These are phyloP conservation scores for Phycomyces blakesleeanus DNA, from an alignment of 192 early-diverging fungal genomes.

Conservation along the genomic window DNA sequence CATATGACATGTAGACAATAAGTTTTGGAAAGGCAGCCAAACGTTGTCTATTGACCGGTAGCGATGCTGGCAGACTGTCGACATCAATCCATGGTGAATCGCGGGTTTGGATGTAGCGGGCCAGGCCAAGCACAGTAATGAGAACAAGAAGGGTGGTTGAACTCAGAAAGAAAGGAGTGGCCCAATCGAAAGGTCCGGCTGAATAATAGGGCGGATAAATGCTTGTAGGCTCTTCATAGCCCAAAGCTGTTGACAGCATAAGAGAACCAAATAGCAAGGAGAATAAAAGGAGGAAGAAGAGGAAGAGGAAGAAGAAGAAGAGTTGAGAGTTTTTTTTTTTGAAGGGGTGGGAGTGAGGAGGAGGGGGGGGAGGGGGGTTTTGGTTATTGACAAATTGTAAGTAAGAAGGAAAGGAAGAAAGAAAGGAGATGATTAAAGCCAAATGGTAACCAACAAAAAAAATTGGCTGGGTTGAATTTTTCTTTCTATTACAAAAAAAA, in stretches of 20 bases:
- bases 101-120: slow-evolving; percentile 9
- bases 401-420: no score
- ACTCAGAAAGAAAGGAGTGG: slow-evolving; percentile 25
- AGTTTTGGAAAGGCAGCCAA: slow-evolving; percentile 21
- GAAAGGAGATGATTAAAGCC: no score
- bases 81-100: background rate
- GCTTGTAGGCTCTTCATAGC: background rate
- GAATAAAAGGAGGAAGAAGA: background rate
- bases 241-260: background rate
- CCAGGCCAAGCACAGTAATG: slow-evolving; percentile 17
- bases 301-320: no score
- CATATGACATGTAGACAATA: slow-evolving; percentile 26
- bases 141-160: slow-evolving; percentile 13
- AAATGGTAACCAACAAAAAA: no score
- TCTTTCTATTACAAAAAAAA: background rate
- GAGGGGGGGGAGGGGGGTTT: background rate
- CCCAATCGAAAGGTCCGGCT: slow-evolving; percentile 14
- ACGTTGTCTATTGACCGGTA: background rate
- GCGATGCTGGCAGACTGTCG: background rate
- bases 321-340: background rate
- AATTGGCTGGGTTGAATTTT: background rate
- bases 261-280: no score
- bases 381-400: background rate
- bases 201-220: slow-evolving; percentile 26
- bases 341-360: background rate